Evolutionary conservation across 108 stramenopile species (phyloP).

Genomic region (Schizochytrium sp.): DNA sequence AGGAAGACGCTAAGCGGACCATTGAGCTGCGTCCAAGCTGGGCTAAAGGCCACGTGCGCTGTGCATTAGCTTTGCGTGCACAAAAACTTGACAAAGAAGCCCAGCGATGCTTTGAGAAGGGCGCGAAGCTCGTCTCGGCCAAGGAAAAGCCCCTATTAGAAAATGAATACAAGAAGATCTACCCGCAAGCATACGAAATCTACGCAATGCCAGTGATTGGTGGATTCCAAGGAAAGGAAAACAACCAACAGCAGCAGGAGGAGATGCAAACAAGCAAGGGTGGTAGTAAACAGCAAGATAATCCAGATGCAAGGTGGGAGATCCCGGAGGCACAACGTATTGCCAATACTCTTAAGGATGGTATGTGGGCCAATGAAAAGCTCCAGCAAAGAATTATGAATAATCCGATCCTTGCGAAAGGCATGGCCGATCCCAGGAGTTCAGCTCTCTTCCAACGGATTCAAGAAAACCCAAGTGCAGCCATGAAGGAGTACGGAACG

Average conservation of each 20-base stretch:
- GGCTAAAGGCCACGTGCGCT: constrained; percentile 19
- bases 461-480: constrained; percentile 17
- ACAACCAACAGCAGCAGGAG: background rate
- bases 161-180: constrained; percentile 16
- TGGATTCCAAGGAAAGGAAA: background rate
- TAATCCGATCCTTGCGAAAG: constrained; percentile 9
- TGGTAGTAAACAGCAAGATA: background rate
- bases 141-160: constrained; percentile 6
- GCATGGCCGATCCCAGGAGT: constrained; percentile 36
- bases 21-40: background rate
- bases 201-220: constrained; percentile 50
- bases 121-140: background rate
- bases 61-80: constrained; percentile 12
- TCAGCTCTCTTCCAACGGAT: constrained; percentile 30
- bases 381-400: background rate
- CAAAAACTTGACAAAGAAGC: background rate
- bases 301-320: background rate
- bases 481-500: constrained; percentile 53
- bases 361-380: constrained; percentile 50
- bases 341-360: background rate
- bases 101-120: background rate
- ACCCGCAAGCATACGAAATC: constrained; percentile 40
- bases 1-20: background rate
- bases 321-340: constrained; percentile 25
- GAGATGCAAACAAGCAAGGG: background rate